Percentiles rank a stretch among this genome's conserved stretches.
Evolutionary conservation across 106 monocot genomes (phyloP).

Genomic region (Narthecium ossifragum): DNA sequence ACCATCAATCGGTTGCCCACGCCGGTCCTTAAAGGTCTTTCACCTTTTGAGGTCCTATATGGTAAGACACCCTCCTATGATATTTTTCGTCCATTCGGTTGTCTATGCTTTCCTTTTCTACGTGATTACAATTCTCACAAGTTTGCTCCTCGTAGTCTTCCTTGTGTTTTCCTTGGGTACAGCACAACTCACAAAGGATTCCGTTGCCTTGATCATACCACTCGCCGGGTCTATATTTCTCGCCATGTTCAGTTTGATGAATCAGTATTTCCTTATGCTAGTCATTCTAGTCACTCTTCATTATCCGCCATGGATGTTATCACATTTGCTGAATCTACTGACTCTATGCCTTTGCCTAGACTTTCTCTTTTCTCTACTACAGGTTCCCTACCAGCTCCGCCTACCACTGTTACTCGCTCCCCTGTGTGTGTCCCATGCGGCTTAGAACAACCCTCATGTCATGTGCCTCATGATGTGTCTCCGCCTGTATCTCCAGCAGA

Average conservation of each 20-base stretch:
- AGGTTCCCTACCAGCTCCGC: too few relatives aligned
- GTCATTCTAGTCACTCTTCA: too few relatives aligned
- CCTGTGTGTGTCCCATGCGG: too few relatives aligned
- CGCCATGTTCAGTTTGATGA: constrained; percentile 9
- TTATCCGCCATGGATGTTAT: too few relatives aligned
- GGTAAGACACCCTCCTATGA: not conserved
- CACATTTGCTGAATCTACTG: too few relatives aligned
- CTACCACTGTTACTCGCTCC: too few relatives aligned
- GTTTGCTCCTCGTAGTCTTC: too few relatives aligned
- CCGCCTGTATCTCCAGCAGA: too few relatives aligned
- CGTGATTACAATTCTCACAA: not conserved
- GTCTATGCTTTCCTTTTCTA: constrained; percentile 3
- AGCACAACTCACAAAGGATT: not conserved
- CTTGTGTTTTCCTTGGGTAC: not conserved
- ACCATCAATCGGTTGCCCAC: constrained; percentile 1
- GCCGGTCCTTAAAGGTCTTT: not conserved
- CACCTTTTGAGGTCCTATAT: not conserved
- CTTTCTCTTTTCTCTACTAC: too few relatives aligned
- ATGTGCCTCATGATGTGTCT: too few relatives aligned
- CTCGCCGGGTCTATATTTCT: not conserved
- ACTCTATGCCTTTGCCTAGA: too few relatives aligned
- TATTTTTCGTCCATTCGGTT: constrained; percentile 6
- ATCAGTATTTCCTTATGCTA: not conserved
- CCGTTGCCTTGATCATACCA: not conserved
- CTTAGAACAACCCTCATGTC: too few relatives aligned